Evolutionary conservation across 2,329 filamentous ascomycete species (phyloP).

Genomic region (Pseudogymnoascus sp.): DNA sequence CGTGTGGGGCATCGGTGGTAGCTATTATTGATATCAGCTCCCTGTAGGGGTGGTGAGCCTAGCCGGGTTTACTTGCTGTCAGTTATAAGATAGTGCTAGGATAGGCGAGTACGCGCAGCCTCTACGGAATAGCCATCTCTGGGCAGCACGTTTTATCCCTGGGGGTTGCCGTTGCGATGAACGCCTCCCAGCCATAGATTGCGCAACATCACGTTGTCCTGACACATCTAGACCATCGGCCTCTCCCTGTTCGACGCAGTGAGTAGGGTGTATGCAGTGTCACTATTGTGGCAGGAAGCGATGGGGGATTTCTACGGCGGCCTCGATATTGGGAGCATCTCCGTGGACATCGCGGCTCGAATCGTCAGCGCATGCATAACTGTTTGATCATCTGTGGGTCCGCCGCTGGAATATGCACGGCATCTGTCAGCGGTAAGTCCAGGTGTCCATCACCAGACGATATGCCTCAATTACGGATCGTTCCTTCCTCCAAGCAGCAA

Average conservation of each 20-base stretch:
- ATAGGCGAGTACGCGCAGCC: background rate
- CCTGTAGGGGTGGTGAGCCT: background rate
- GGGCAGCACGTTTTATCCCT: conserved; percentile 7
- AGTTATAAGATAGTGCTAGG: background rate
- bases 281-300: background rate
- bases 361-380: conserved; percentile 5
- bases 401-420: background rate
- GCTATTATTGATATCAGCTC: conserved; percentile 5
- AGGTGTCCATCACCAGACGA: background rate
- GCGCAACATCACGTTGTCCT: background rate
- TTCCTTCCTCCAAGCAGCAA: background rate
- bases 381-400: conserved; percentile 6
- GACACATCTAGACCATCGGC: background rate
- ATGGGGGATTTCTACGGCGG: background rate
- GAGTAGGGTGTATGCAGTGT: background rate
- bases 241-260: background rate
- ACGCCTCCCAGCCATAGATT: background rate
- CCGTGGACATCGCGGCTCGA: conserved; percentile 2
- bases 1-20: background rate
- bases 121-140: background rate
- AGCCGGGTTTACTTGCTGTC: background rate
- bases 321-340: background rate
- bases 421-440: background rate
- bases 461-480: background rate
- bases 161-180: background rate